Evolutionary conservation across 139 green algal genomes (phyloP), one percentile per base, ranked within the genome.

Genomic region (Gonium pectorale): DNA sequence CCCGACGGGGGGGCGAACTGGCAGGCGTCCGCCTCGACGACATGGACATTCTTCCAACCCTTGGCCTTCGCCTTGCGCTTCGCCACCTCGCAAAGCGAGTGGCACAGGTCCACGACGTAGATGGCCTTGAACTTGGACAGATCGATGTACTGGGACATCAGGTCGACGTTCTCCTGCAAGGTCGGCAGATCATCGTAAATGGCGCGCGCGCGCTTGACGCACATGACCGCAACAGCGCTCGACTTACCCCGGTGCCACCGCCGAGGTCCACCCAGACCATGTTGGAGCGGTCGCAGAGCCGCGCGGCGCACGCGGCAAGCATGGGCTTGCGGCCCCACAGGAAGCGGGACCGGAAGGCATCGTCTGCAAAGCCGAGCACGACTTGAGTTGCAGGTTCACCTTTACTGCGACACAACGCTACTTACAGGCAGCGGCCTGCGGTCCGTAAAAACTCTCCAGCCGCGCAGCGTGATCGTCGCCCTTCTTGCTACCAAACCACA

Each of bases 101-200:
- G 85, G 88, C 96, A 99, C 19, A 99, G 93, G 92, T 99, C 97
- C 35, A 99, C 97, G 0, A 99, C 86, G 86, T 99, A 99, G 89
- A 99, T 97, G 40, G 90, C 89, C 83, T 96, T 97, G 95, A 99
- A 99, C 21, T 86, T 83, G 13, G 87, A 77, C 6, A 99, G 92
- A n/a, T 94, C 90, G 52, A 99, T 94, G 91, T 97, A 99, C 54
- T 97, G 79, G 15, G 85, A 68, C 97, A 99, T 99, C 93, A 98
- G 94, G 29, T 94, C 92, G 22, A 99, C 93, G 83, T 99, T 99
- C 89, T 99, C 96, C 93, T 96, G 91, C 89, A 5, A 46, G 24
- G 35, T 29, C 21, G 21, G 31, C 29, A 29, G 67, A 80, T 86
- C 54, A 35, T 33, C 31, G 56, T 41, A 49, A 66, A 52, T 79